Conservation (phyloP, 768 basidiomycete species). For the Rhizopogon roseolus region DNA sequence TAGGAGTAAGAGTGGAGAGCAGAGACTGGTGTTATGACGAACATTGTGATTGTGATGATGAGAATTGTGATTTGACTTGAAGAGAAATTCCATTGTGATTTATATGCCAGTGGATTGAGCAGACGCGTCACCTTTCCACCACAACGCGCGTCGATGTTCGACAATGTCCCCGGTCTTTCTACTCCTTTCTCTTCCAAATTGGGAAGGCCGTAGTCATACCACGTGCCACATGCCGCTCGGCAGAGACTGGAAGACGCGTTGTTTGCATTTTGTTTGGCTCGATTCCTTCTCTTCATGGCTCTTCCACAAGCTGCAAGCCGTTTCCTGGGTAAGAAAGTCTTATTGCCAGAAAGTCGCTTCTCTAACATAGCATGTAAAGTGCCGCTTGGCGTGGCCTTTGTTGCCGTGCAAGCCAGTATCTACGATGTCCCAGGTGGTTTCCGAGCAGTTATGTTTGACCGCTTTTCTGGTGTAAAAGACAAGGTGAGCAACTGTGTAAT, state of each 20-base stretch:
- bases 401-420: conserved; percentile 44
- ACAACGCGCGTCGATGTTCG: not conserved
- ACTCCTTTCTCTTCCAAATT: not conserved
- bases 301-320: conserved; percentile 44
- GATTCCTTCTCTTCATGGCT: conserved; percentile 36
- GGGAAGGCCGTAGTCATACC: not conserved
- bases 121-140: not conserved
- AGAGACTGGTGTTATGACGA: conserved; percentile 6
- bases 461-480: conserved; percentile 88
- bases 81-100: not conserved
- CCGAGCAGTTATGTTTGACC: conserved; percentile 96
- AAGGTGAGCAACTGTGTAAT: conserved; percentile 40
- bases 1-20: not conserved
- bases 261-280: conserved; percentile 22
- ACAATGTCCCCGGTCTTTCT: not conserved
- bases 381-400: conserved; percentile 37
- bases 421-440: conserved; percentile 87
- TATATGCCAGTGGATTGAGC: not conserved
- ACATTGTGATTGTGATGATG: conserved; percentile 2
- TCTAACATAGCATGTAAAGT: conserved; percentile 16
- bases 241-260: conserved; percentile 4
- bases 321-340: conserved; percentile 38
- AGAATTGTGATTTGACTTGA: not conserved
- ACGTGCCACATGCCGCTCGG: not conserved
- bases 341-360: not conserved